Evolutionary conservation across 2,329 filamentous ascomycete genomes (phyloP).

Genomic region (Hawksworthiomyces lignivorus): DNA sequence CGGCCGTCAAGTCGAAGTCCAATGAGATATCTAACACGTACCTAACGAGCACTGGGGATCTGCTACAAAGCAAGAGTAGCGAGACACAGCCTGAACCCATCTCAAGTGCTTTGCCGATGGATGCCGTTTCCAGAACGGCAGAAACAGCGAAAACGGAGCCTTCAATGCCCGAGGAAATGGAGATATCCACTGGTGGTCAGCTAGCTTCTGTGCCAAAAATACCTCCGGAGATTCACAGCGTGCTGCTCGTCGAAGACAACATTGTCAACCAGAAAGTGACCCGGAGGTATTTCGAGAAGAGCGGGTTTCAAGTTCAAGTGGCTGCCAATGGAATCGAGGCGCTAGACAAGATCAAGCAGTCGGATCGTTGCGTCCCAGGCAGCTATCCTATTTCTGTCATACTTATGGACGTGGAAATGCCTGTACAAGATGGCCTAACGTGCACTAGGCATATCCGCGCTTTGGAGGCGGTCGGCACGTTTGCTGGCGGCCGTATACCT

Average conservation of each 20-base stretch:
- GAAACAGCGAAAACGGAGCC: not conserved
- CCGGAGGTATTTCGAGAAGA: constrained; percentile 40
- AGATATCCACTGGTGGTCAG: not conserved
- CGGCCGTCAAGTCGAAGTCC: too few relatives aligned
- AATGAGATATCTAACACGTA: too few relatives aligned
- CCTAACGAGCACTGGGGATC: too few relatives aligned
- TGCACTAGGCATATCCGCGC: constrained; percentile 58
- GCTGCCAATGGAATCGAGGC: constrained; percentile 52
- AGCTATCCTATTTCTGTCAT: constrained; percentile 48
- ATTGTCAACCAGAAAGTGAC: constrained; percentile 52
- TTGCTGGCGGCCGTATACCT: constrained; percentile 46
- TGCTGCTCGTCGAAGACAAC: constrained; percentile 55
- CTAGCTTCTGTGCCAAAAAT: constrained; percentile 4
- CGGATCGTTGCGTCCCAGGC: constrained; percentile 15
- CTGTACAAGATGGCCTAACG: constrained; percentile 61
- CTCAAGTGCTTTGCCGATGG: too few relatives aligned
- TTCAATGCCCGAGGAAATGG: too few relatives aligned
- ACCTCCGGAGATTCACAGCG: constrained; percentile 27
- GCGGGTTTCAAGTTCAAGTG: constrained; percentile 43
- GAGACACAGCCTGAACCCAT: too few relatives aligned
- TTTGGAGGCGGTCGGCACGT: constrained; percentile 46
- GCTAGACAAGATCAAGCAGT: constrained; percentile 36
- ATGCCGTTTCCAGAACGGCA: too few relatives aligned
- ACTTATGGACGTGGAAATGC: constrained; percentile 74
- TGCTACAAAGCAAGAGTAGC: too few relatives aligned